phyloP scores from a whole-genome alignment of 495 filamentous ascomycete species.

The Penicillium daleae region DNA sequence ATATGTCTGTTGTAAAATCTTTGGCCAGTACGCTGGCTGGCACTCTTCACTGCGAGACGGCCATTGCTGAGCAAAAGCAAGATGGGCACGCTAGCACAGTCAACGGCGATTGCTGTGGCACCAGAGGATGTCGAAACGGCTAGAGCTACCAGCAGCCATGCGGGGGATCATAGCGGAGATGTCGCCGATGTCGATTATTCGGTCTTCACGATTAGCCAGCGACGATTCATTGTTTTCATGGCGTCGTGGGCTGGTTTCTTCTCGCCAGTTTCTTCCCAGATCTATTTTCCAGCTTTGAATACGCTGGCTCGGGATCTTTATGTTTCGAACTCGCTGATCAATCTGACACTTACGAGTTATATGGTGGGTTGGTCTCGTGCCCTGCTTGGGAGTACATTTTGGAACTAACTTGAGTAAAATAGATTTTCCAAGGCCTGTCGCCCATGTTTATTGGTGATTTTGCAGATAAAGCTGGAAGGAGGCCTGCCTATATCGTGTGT shows the following conservation, averaged over 20 bases:
- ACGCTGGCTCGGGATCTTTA: conserved; percentile 60
- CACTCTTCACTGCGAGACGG: neutral
- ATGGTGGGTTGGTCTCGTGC: conserved; percentile 44
- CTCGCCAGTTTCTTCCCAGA: conserved; percentile 72
- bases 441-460: conserved; percentile 54
- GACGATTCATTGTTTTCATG: conserved; percentile 58
- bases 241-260: conserved; percentile 66
- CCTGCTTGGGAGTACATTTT: neutral
- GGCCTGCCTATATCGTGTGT: conserved; percentile 51
- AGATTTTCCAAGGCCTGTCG: conserved; percentile 56
- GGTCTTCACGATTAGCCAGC: conserved; percentile 30
- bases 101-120: neutral
- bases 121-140: conserved; percentile 11
- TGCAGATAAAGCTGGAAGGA: conserved; percentile 51
- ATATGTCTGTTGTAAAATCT: neutral
- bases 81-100: neutral
- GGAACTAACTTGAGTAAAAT: conserved; percentile 8
- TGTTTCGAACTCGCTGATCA: conserved; percentile 65
- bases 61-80: neutral
- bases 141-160: conserved; percentile 7
- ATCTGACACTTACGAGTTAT: conserved; percentile 69
- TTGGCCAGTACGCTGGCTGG: neutral
- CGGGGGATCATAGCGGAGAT: conserved; percentile 13
- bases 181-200: conserved; percentile 32
- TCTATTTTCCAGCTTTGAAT: conserved; percentile 75